Evolutionary conservation across 2,329 filamentous ascomycete genomes (phyloP).

Genomic region (Pseudogymnoascus sp.): DNA sequence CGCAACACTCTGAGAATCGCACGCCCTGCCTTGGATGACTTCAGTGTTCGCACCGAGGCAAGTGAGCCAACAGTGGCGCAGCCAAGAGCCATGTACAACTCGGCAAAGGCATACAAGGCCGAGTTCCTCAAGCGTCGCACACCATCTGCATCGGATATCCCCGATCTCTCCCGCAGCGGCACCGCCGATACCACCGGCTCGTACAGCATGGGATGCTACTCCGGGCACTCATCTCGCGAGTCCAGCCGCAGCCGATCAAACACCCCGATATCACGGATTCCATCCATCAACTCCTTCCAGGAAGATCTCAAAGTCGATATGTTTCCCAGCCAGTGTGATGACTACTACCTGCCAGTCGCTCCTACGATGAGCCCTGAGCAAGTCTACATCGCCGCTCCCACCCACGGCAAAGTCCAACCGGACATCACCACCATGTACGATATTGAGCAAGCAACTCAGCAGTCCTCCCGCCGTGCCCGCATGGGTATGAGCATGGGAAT

Average conservation of each 20-base stretch:
- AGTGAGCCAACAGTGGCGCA: constrained; percentile 20
- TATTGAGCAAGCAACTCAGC: not conserved
- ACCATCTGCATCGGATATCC: constrained; percentile 31
- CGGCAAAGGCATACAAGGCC: constrained; percentile 17
- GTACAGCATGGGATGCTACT: constrained; percentile 26
- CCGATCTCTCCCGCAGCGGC: constrained; percentile 27
- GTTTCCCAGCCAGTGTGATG: not conserved
- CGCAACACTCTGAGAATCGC: constrained; percentile 20
- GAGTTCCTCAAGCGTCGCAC: constrained; percentile 16
- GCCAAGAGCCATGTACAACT: constrained; percentile 19
- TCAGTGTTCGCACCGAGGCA: not conserved
- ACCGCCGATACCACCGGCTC: constrained; percentile 23
- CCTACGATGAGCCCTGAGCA: constrained; percentile 9
- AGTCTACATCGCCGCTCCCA: constrained; percentile 9
- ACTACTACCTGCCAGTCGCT: constrained; percentile 1
- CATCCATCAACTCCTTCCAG: not conserved
- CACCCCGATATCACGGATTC: not conserved
- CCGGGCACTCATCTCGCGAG: constrained; percentile 27
- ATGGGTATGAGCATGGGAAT: constrained; percentile 7
- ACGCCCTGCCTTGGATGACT: constrained; percentile 13
- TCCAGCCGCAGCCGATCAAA: constrained; percentile 9
- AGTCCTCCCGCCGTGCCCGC: not conserved
- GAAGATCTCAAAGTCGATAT: constrained; percentile 9
- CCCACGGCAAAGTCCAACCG: constrained; percentile 10
- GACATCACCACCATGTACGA: constrained; percentile 7